Conservation (phyloP, 164 flowering plant genomes). For the Warburgia ugandensis region DNA sequence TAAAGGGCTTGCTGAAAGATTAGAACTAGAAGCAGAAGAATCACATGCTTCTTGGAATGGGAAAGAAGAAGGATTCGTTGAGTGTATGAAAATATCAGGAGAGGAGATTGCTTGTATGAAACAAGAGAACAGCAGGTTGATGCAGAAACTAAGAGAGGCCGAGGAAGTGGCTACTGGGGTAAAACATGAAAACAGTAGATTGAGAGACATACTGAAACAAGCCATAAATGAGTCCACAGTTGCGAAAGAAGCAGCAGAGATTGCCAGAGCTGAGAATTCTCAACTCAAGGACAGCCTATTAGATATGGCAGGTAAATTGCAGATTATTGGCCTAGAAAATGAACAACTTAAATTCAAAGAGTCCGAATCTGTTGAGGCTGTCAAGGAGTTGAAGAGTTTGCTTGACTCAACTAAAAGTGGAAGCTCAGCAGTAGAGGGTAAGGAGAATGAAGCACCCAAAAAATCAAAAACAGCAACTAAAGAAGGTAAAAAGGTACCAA, state of each 20-base stretch:
- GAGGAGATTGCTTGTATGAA: conserved; percentile 38
- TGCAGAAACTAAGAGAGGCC: conserved; percentile 24
- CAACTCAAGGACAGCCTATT: conserved; percentile 54
- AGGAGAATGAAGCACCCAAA: conserved; percentile 11
- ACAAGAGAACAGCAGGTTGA: conserved; percentile 37
- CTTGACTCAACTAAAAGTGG: conserved; percentile 15
- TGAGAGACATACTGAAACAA: conserved; percentile 76
- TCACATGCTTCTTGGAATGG: conserved; percentile 55
- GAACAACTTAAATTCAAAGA: conserved; percentile 45
- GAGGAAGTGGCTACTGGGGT: conserved; percentile 32
- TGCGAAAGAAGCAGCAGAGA: conserved; percentile 73
- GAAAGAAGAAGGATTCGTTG: conserved; percentile 63
- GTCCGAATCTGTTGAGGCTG: conserved; percentile 42
- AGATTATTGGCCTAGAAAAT: conserved; percentile 32
- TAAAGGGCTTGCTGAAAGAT: conserved; percentile 44
- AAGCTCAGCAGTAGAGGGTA: conserved; percentile 7
- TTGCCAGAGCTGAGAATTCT: conserved; percentile 65
- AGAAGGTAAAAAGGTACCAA: conserved; percentile 13
- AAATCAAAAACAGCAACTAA: conserved; percentile 15
- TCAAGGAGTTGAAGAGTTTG: conserved; percentile 43
- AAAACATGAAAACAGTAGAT: conserved; percentile 53
- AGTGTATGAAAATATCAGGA: conserved; percentile 59
- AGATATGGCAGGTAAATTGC: conserved; percentile 47
- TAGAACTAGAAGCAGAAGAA: conserved; percentile 71
- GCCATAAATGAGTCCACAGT: conserved; percentile 75